These are phyloP conservation scores for Candida incommunis DNA, from an alignment of 805 yeast genomes.

Conservation along the genomic window DNA sequence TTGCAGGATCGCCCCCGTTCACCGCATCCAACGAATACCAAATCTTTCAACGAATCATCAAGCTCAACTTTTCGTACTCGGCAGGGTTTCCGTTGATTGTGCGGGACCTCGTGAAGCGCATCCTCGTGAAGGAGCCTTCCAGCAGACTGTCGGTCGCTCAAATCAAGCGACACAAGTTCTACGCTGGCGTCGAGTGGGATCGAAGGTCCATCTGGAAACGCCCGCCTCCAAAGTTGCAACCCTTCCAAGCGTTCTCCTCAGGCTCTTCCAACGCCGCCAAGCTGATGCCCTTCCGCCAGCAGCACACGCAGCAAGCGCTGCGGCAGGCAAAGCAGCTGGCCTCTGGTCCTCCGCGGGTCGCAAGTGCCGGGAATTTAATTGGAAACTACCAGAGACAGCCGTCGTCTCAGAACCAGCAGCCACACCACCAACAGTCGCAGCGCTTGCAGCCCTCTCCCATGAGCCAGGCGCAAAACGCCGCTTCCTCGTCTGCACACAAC, in stretches of 20 bases:
- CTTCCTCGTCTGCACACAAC: neutral
- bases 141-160: conserved; percentile 42
- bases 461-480: neutral
- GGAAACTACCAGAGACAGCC: neutral
- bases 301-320: conserved; percentile 17
- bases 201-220: conserved; percentile 54
- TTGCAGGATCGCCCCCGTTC: conserved; percentile 79
- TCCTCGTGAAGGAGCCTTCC: conserved; percentile 60
- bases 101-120: conserved; percentile 48
- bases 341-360: neutral
- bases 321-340: neutral
- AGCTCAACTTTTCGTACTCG: conserved; percentile 59
- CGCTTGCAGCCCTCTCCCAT: neutral
- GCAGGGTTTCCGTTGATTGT: conserved; percentile 48
- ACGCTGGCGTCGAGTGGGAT: conserved; percentile 56
- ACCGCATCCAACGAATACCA: conserved; percentile 74
- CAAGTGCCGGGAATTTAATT: neutral
- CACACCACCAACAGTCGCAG: too few relatives aligned
- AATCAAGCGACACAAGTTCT: conserved; percentile 61
- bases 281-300: conserved; percentile 27
- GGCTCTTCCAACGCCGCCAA: conserved; percentile 29
- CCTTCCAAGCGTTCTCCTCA: conserved; percentile 31
- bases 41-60: conserved; percentile 80
- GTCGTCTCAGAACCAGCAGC: neutral
- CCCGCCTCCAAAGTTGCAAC: conserved; percentile 53